Evolutionary conservation across 2,329 filamentous ascomycete species (phyloP).

Genomic region (Aspergillus puulaauensis): DNA sequence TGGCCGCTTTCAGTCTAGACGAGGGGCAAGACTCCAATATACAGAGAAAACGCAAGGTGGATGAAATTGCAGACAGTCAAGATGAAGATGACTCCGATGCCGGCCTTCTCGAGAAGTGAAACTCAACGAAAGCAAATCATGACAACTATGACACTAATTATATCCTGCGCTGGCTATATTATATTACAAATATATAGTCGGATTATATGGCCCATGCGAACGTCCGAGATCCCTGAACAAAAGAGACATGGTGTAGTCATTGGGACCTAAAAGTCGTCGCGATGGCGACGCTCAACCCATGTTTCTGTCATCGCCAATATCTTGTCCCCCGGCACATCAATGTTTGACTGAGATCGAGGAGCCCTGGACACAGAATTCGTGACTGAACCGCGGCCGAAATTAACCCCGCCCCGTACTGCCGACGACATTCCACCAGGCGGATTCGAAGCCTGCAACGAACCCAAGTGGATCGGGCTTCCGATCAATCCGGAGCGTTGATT

Average conservation of each 20-base stretch:
- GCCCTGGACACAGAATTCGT: conserved; percentile 1
- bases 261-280: not conserved
- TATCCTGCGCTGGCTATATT: not conserved
- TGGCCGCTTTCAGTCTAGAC: conserved; percentile 4
- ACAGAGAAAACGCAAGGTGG: conserved; percentile 43
- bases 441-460: conserved; percentile 15
- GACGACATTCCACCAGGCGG: conserved; percentile 9
- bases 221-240: not conserved
- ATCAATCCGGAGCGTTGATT: conserved; percentile 21
- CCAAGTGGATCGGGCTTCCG: conserved; percentile 18
- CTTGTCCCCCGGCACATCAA: conserved; percentile 19
- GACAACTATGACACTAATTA: not conserved
- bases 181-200: not conserved
- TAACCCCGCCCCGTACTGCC: conserved; percentile 6
- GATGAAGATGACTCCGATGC: conserved; percentile 39
- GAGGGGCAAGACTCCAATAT: conserved; percentile 10
- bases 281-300: conserved; percentile 18
- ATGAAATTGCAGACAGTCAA: conserved; percentile 46
- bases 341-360: conserved; percentile 4
- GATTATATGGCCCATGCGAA: not conserved
- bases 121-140: not conserved
- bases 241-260: not conserved
- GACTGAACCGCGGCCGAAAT: not conserved
- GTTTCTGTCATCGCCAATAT: conserved; percentile 23
- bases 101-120: conserved; percentile 9